Evolutionary conservation across 2,329 filamentous ascomycete species (phyloP).

Genomic region (Hymenoscyphus scutula): DNA sequence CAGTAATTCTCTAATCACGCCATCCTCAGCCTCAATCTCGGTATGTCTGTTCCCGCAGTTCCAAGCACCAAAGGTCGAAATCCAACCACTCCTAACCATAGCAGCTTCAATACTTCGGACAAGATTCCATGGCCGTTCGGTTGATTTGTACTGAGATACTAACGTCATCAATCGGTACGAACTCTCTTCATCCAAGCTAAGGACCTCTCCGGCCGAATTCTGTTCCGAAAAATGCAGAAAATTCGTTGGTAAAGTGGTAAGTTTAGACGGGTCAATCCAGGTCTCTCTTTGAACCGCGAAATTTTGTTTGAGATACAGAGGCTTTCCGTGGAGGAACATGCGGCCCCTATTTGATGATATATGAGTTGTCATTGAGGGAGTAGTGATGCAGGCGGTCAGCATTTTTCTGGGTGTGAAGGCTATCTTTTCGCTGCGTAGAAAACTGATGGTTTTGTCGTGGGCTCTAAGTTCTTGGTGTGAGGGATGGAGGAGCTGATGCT

Average conservation of each 20-base stretch:
- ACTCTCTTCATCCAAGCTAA: neutral
- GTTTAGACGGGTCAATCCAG: neutral
- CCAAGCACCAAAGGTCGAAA: neutral
- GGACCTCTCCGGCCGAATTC: neutral
- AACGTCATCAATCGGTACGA: neutral
- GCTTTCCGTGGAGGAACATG: neutral
- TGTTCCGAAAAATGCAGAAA: neutral
- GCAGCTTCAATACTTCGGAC: neutral
- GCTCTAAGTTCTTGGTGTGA: neutral
- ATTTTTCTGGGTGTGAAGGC: neutral
- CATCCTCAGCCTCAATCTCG: neutral
- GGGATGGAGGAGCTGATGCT: neutral
- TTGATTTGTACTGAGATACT: neutral
- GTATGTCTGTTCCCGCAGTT: neutral
- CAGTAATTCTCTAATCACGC: neutral
- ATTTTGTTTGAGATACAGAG: neutral
- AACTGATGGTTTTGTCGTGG: neutral
- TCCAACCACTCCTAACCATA: neutral
- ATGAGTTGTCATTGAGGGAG: neutral
- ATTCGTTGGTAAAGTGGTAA: neutral
- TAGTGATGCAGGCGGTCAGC: neutral
- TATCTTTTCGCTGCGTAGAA: constrained; percentile 2
- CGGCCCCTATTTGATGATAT: neutral
- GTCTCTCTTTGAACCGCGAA: neutral
- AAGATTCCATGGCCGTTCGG: neutral